Evolutionary conservation across 2,329 filamentous ascomycete species (phyloP).

Genomic region (Penicillium sumatraense): DNA sequence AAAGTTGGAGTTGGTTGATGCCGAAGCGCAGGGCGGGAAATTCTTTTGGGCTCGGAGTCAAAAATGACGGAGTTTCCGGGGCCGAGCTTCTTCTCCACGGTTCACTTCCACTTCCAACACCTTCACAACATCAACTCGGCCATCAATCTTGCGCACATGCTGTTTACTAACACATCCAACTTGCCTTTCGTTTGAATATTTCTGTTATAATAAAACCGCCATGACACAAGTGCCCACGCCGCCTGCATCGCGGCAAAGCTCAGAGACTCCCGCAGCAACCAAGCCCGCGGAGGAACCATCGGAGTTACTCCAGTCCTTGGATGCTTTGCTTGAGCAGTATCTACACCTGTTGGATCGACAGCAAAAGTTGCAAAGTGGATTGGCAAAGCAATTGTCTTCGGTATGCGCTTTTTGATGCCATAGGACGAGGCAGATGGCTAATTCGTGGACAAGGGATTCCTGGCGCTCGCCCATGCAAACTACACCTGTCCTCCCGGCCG

Average conservation of each 20-base stretch:
- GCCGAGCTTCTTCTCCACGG: slow-evolving; percentile 26
- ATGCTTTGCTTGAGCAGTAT: slow-evolving; percentile 48
- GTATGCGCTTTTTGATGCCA: slow-evolving; percentile 32
- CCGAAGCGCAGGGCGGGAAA: slow-evolving; percentile 36
- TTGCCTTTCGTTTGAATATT: too few species aligned
- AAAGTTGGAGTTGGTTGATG: not conserved
- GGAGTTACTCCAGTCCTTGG: slow-evolving; percentile 41
- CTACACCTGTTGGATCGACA: slow-evolving; percentile 49
- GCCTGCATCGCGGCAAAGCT: slow-evolving; percentile 37
- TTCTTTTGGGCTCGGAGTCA: slow-evolving; percentile 39
- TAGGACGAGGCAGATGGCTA: slow-evolving; percentile 17
- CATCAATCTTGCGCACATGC: not conserved
- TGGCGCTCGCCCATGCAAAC: slow-evolving; percentile 55
- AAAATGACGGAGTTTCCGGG: slow-evolving; percentile 46
- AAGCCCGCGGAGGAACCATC: slow-evolving; percentile 24
- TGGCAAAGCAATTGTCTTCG: slow-evolving; percentile 44
- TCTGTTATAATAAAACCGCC: too few species aligned
- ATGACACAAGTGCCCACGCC: slow-evolving; percentile 43
- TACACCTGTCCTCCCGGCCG: slow-evolving; percentile 50
- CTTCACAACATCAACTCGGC: not conserved
- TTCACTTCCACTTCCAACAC: not conserved
- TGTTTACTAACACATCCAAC: not conserved
- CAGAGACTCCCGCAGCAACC: slow-evolving; percentile 28
- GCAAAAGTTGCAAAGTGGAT: slow-evolving; percentile 43
- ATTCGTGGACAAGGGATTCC: slow-evolving; percentile 46